Base-by-base conservation (phyloP, 2,329 filamentous ascomycete genomes). In the Xylaria sp. region DNA sequence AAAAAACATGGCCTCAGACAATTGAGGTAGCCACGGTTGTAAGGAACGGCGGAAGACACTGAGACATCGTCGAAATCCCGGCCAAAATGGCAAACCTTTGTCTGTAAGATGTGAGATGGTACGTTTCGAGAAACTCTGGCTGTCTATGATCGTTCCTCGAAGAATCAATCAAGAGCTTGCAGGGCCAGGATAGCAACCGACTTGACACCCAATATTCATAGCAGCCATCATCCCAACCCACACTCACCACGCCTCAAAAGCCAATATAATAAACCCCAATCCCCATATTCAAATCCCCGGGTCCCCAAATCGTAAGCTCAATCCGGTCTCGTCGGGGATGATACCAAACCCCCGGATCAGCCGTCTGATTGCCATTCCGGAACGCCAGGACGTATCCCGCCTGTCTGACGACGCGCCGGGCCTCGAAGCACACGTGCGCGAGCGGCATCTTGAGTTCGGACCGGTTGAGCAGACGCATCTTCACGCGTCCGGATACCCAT, bases 271-370 rank as follows among this genome's bases (percentile, higher is more conserved):
- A 57, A 2, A 37, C 23, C 34, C 23, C 42, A 13, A 46, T 37
- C 13, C 49, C 16, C 16, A 16, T 16, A 16, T 16, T 57, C 62
- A 57, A 68, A 34, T 70, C 67, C 1, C 67, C 66, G 2, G 66
- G 69, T 0, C 66, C 65, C 68, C 69, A 69, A 2, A 70, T 64
- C 10, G 67, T 69, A 11, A 65, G 59, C 53, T 71, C 68, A 11
- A 70, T 63, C 16, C 59, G 44, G 44, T 71, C 70, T 18, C 51
- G 58, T 3, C 44, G 54, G 1, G 68, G 69, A 23, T 71, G 58
- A 49, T 68, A 71, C 66, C 67, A 71, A 4, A 71, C 63, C 3
- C 69, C 70, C 0, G 68, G 59, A n/a, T 71, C 69, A 11, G 59
- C 59, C 0, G 66, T 60, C n/a, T 66, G 52, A 37, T 70, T 64